A percentile compares a stretch with the other conserved stretches of the same genome.
Evolutionary conservation across 2,329 filamentous ascomycete genomes (phyloP).

Genomic region (Pestalotiopsis sp.): DNA sequence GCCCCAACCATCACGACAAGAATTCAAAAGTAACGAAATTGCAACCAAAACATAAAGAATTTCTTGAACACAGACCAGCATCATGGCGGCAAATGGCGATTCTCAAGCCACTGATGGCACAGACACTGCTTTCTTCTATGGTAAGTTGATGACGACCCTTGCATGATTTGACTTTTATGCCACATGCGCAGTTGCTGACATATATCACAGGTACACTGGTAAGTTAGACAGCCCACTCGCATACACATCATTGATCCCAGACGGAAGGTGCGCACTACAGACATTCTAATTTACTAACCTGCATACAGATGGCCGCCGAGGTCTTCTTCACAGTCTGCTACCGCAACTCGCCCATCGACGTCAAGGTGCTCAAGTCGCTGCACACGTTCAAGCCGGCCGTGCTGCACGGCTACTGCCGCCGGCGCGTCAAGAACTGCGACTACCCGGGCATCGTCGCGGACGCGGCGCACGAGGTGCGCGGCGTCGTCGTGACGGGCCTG

Average conservation of each 20-base stretch:
- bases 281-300: constrained; percentile 17
- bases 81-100: constrained; percentile 19
- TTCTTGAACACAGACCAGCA: neutral
- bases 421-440: constrained; percentile 69
- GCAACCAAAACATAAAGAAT: neutral
- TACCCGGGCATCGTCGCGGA: constrained; percentile 78
- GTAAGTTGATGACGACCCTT: constrained; percentile 35
- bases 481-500: constrained; percentile 77
- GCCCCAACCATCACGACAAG: neutral
- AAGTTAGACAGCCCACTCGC: constrained; percentile 16
- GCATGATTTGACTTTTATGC: neutral
- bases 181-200: constrained; percentile 21
- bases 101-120: constrained; percentile 20
- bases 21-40: neutral
- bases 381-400: constrained; percentile 73
- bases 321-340: constrained; percentile 88
- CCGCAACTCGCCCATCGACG: constrained; percentile 53
- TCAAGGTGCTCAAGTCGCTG: constrained; percentile 48
- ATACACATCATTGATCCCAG: neutral
- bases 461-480: constrained; percentile 64
- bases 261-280: neutral
- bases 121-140: constrained; percentile 60
- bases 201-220: constrained; percentile 41
- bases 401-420: constrained; percentile 73
- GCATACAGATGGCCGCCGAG: constrained; percentile 72